Conservation (phyloP, 2,329 filamentous ascomycete species). For the Sarocladium oryzae region DNA sequence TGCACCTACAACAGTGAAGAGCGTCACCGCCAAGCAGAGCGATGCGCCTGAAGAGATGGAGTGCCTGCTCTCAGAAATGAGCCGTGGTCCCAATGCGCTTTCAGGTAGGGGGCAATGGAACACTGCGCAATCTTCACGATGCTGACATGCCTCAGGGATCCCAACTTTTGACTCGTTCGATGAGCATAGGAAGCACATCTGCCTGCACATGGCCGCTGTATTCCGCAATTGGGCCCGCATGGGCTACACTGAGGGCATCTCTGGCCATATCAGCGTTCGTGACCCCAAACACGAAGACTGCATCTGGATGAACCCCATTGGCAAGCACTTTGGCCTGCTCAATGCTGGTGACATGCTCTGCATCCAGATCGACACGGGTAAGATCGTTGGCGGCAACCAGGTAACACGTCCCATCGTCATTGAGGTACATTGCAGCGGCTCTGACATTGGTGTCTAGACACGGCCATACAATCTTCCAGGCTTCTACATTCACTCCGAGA, state of each 20-base stretch:
- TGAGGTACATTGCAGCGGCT: too few species aligned
- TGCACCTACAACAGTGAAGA: conserved; percentile 6
- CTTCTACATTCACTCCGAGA: conserved; percentile 62
- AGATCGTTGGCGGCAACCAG: conserved; percentile 56
- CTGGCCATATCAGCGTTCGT: conserved; percentile 57
- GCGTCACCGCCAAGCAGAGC: conserved; percentile 3
- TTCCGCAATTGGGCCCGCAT: conserved; percentile 33
- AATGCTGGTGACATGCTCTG: conserved; percentile 63
- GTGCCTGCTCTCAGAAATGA: conserved; percentile 15
- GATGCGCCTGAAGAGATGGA: conserved; percentile 13
- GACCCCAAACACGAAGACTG: conserved; percentile 55
- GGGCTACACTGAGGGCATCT: conserved; percentile 24
- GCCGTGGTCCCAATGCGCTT: conserved; percentile 19
- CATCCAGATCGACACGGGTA: conserved; percentile 49
- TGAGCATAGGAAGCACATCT: conserved; percentile 53
- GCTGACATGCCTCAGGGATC: too few species aligned
- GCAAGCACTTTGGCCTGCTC: conserved; percentile 59
- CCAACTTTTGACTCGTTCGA: conserved; percentile 33
- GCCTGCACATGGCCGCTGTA: conserved; percentile 59
- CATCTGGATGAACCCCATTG: conserved; percentile 68
- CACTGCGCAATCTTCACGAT: not conserved
- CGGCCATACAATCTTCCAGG: conserved; percentile 61
- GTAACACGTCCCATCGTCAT: too few species aligned
- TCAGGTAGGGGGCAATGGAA: conserved; percentile 11
- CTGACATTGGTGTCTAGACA: too few species aligned